Conservation (phyloP, 2,329 filamentous ascomycete species). For the Stagonosporopsis chrysanthemi region DNA sequence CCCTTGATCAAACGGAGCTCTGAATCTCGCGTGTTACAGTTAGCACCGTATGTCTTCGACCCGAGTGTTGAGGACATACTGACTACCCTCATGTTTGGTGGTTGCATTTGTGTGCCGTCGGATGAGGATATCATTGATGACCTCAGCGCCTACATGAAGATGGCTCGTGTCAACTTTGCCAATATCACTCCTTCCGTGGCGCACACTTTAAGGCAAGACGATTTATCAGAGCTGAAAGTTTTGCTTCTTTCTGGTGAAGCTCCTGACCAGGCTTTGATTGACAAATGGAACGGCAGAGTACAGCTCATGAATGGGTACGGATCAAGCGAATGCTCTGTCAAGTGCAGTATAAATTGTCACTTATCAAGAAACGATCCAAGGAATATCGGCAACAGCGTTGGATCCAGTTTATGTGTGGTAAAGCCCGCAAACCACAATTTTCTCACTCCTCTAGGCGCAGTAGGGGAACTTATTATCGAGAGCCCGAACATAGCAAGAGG, state of each 20-base stretch:
- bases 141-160: constrained; percentile 45
- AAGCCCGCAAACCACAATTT: constrained; percentile 19
- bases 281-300: constrained; percentile 18
- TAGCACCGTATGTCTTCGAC: constrained; percentile 42
- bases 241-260: constrained; percentile 2
- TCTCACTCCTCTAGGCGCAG: constrained; percentile 25
- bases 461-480: constrained; percentile 63
- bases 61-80: constrained; percentile 39
- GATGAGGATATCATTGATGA: constrained; percentile 53
- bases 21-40: constrained; percentile 40
- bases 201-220: background rate
- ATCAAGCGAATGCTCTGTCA: constrained; percentile 16
- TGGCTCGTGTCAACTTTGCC: constrained; percentile 30
- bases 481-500: constrained; percentile 54
- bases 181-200: constrained; percentile 39
- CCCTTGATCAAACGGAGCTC: constrained; percentile 26
- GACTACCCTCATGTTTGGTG: constrained; percentile 37
- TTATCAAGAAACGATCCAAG: constrained; percentile 8
- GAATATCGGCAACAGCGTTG: constrained; percentile 52
- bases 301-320: constrained; percentile 25
- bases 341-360: constrained; percentile 1
- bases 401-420: background rate
- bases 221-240: background rate
- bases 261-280: background rate
- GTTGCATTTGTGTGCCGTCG: constrained; percentile 40